phyloP scores from a whole-genome alignment of 495 filamentous ascomycete species.

The Cercophora sp. region DNA sequence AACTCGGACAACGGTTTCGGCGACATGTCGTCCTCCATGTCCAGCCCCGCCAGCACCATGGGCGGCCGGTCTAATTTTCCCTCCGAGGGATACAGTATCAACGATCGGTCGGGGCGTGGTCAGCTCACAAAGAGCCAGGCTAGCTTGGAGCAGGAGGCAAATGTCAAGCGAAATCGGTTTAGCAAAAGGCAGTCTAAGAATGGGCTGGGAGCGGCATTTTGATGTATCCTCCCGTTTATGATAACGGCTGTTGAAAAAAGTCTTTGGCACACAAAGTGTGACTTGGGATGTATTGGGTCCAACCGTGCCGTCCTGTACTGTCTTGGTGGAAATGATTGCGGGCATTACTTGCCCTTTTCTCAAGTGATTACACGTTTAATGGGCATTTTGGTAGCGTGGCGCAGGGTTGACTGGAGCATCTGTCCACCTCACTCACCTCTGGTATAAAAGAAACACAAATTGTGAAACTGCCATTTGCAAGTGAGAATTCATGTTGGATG shows the following conservation, averaged over 20 bases:
- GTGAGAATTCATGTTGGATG: not conserved
- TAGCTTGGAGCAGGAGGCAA: constrained; percentile 52
- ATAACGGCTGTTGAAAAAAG: too few species aligned
- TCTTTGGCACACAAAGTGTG: too few species aligned
- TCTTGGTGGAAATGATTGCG: too few species aligned
- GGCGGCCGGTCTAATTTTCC: constrained; percentile 41
- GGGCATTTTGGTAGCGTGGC: constrained; percentile 12
- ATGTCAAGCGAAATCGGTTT: constrained; percentile 67
- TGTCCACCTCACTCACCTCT: not conserved
- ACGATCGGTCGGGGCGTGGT: constrained; percentile 48
- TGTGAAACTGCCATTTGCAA: not conserved
- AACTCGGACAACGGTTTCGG: constrained; percentile 66
- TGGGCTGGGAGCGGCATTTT: constrained; percentile 63
- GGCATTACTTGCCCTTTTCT: too few species aligned
- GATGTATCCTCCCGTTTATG: too few species aligned
- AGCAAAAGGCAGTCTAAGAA: constrained; percentile 88
- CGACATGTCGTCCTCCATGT: constrained; percentile 66
- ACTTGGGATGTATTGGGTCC: too few species aligned
- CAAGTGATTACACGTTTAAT: constrained; percentile 7
- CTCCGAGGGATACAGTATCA: constrained; percentile 41
- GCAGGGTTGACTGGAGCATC: constrained; percentile 3
- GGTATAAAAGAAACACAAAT: not conserved
- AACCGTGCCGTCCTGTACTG: too few species aligned
- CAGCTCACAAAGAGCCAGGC: constrained; percentile 53
- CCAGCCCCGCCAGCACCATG: constrained; percentile 73